Evolutionary conservation across 2,329 filamentous ascomycete species (phyloP).

Genomic region (Aspergillus sp.): DNA sequence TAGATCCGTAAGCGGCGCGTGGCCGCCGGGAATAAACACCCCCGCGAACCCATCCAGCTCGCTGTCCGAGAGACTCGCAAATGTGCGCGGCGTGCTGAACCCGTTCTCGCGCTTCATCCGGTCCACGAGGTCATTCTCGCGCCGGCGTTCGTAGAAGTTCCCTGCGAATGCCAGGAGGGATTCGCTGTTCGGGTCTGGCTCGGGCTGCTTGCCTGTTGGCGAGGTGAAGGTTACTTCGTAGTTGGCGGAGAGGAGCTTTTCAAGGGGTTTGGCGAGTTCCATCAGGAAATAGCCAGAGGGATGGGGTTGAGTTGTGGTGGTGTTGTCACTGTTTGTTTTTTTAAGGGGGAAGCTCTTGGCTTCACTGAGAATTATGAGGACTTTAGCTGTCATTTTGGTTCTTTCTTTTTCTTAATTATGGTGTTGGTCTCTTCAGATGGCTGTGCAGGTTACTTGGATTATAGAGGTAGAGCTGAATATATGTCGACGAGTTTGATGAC

Average conservation of each 20-base stretch:
- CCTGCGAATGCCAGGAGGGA: conserved; percentile 37
- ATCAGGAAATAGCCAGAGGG: conserved; percentile 31
- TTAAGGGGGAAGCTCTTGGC: conserved; percentile 32
- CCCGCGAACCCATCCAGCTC: conserved; percentile 34
- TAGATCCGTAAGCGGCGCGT: conserved; percentile 35
- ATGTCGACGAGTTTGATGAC: no score
- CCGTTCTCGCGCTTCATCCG: conserved; percentile 41
- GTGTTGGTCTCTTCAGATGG: no score
- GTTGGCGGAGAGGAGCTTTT: conserved; percentile 28
- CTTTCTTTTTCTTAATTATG: not conserved
- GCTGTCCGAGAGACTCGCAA: conserved; percentile 31
- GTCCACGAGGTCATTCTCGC: conserved; percentile 36
- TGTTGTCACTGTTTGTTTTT: conserved; percentile 18
- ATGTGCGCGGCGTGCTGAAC: conserved; percentile 31
- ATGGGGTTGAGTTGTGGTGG: conserved; percentile 14
- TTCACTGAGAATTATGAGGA: conserved; percentile 39
- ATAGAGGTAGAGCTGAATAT: no score
- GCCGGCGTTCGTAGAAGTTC: conserved; percentile 39
- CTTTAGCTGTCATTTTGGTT: conserved; percentile 21
- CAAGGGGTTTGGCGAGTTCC: conserved; percentile 33
- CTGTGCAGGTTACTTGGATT: no score
- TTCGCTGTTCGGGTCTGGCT: conserved; percentile 36
- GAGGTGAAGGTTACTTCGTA: conserved; percentile 42
- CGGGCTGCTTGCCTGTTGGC: conserved; percentile 35
- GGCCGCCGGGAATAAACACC: conserved; percentile 40